These are phyloP conservation scores for Nicotiana tomentosiformis DNA, from an alignment of 257 asterid genomes.

Conservation along the genomic window DNA sequence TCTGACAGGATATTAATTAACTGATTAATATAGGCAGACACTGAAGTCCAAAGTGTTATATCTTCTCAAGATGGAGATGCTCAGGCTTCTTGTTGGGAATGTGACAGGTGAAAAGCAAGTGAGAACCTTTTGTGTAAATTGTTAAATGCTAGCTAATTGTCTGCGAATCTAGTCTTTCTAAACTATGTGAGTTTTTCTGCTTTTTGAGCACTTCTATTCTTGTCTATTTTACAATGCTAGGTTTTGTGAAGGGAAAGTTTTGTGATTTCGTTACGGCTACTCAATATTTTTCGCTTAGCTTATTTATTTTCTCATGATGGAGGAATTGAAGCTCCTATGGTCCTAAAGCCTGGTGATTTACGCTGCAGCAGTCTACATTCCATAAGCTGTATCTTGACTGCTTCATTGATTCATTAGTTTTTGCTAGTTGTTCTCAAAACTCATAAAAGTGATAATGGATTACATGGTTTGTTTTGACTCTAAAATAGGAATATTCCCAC, in stretches of 20 bases:
- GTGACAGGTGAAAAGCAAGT: slow-evolving; percentile 61
- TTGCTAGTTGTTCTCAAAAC: not conserved
- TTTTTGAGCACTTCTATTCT: not conserved
- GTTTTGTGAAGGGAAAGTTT: not conserved
- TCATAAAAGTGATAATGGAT: not conserved
- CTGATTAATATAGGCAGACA: slow-evolving; percentile 36
- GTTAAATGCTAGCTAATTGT: slow-evolving; percentile 14
- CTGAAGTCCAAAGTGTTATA: slow-evolving; percentile 27
- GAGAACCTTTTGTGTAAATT: slow-evolving; percentile 26
- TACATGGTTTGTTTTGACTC: slow-evolving; percentile 2
- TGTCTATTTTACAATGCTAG: not conserved
- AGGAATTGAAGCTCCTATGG: not conserved
- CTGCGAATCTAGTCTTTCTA: not conserved
- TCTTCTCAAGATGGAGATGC: slow-evolving; percentile 34
- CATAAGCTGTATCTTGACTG: not conserved
- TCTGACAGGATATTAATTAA: slow-evolving; percentile 8
- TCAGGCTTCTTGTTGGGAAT: slow-evolving; percentile 27
- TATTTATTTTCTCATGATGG: not conserved
- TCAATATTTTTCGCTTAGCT: no score
- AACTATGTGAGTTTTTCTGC: not conserved
- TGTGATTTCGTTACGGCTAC: not conserved
- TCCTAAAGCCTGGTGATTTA: not conserved
- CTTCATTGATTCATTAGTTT: not conserved
- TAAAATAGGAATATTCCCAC: not conserved
- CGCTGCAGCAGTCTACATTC: not conserved